Conservation (phyloP, 2,329 filamentous ascomycete genomes). For the Penicillium sp. region DNA sequence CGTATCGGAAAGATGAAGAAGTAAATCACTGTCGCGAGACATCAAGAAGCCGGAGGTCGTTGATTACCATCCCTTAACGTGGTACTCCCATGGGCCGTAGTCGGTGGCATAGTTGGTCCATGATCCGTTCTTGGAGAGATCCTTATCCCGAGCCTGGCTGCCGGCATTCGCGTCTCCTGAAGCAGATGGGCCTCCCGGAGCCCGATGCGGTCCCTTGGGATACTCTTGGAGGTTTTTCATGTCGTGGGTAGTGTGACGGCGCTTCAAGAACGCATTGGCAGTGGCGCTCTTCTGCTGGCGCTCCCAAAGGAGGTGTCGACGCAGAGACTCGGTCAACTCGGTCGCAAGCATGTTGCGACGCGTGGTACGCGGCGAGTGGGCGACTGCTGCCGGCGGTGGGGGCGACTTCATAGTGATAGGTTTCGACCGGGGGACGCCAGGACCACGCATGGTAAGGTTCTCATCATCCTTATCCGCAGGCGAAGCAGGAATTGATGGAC, state of each 20-base stretch:
- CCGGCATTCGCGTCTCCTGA: conserved; percentile 17
- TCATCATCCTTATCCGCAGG: conserved; percentile 55
- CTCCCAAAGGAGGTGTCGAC: conserved; percentile 89
- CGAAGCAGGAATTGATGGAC: conserved; percentile 58
- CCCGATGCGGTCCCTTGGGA: conserved; percentile 55
- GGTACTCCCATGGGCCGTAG: conserved; percentile 76
- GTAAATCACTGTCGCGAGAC: conserved; percentile 8
- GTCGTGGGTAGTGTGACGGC: conserved; percentile 84
- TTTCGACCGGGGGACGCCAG: conserved; percentile 66
- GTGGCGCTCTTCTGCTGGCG: conserved; percentile 89
- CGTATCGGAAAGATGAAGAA: conserved; percentile 24
- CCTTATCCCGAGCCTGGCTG: conserved; percentile 49
- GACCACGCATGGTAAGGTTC: conserved; percentile 57
- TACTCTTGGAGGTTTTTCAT: conserved; percentile 82
- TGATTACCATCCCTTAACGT: conserved; percentile 74
- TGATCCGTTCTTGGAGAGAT: conserved; percentile 62
- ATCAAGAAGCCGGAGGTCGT: conserved; percentile 3
- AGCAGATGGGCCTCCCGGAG: conserved; percentile 20
- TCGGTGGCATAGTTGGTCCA: conserved; percentile 78
- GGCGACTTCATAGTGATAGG: conserved; percentile 71
- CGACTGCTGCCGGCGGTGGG: conserved; percentile 66
- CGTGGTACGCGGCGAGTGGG: conserved; percentile 85
- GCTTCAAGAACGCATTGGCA: conserved; percentile 80
- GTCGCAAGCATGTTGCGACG: conserved; percentile 92
- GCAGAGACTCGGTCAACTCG: conserved; percentile 86